Evolutionary conservation across 371 early-diverging fungal species (phyloP).

Genomic region (Lichtheimia hyalospora): DNA sequence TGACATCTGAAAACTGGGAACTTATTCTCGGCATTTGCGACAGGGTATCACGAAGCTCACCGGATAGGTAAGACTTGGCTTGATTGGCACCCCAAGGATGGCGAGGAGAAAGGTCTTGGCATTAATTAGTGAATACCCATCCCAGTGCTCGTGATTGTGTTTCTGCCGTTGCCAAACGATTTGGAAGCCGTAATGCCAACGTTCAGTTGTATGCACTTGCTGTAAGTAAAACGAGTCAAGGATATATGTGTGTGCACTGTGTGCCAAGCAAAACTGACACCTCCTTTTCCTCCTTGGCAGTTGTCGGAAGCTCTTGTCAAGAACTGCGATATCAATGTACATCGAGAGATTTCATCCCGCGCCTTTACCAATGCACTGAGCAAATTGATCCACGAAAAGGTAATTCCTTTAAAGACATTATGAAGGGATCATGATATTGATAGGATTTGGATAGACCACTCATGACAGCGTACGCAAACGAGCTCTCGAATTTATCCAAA

Average conservation of each 20-base stretch:
- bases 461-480: slow-evolving; percentile 79
- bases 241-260: too few species aligned
- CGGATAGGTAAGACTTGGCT: slow-evolving; percentile 40
- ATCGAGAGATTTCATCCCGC: slow-evolving; percentile 85
- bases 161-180: slow-evolving; percentile 70
- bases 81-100: background rate
- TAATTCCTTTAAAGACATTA: slow-evolving; percentile 16
- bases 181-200: slow-evolving; percentile 81
- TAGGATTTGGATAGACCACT: slow-evolving; percentile 38
- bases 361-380: slow-evolving; percentile 82
- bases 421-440: background rate
- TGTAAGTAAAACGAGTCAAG: slow-evolving; percentile 35
- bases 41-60: slow-evolving; percentile 59
- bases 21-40: slow-evolving; percentile 89
- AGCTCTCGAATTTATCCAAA: slow-evolving; percentile 84
- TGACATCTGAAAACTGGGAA: slow-evolving; percentile 94
- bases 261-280: background rate
- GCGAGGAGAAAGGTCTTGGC: slow-evolving; percentile 12
- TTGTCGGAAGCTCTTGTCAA: slow-evolving; percentile 86
- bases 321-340: slow-evolving; percentile 81
- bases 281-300: slow-evolving; percentile 22
- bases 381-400: slow-evolving; percentile 73
- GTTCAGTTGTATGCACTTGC: slow-evolving; percentile 79
- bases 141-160: slow-evolving; percentile 72
- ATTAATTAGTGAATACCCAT: background rate